These are phyloP conservation scores for Mycena floridula DNA, from an alignment of 768 basidiomycete genomes.

Conservation along the genomic window DNA sequence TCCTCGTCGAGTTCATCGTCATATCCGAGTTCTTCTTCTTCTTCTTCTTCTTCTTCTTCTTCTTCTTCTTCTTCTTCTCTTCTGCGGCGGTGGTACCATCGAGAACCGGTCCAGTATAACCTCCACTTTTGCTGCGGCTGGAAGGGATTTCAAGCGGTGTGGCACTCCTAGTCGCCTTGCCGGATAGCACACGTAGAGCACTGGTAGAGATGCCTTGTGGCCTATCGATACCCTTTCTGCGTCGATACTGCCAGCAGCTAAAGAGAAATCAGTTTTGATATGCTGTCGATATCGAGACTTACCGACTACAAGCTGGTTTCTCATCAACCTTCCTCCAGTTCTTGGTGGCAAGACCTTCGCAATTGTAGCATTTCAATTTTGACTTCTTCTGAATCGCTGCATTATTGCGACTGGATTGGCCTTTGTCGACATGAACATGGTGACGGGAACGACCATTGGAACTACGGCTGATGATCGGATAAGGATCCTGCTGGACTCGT, in stretches of 20 bases:
- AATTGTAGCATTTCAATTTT: not conserved
- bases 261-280: no score
- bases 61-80: no score
- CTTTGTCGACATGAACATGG: not conserved
- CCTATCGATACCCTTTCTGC: not conserved
- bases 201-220: not conserved
- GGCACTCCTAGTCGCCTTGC: not conserved
- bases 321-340: not conserved
- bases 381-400: not conserved
- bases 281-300: no score
- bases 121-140: no score
- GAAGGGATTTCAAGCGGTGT: no score
- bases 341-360: not conserved
- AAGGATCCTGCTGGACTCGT: not conserved
- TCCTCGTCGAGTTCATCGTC: not conserved
- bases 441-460: not conserved
- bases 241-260: not conserved
- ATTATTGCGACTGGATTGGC: not conserved
- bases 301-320: not conserved
- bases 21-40: no score
- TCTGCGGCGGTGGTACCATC: no score
- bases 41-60: no score
- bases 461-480: no score
- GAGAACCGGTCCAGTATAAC: no score
- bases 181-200: not conserved